These are phyloP conservation scores for Gossypium thurberi DNA, from an alignment of 345 rosid genomes.

Conservation along the genomic window DNA sequence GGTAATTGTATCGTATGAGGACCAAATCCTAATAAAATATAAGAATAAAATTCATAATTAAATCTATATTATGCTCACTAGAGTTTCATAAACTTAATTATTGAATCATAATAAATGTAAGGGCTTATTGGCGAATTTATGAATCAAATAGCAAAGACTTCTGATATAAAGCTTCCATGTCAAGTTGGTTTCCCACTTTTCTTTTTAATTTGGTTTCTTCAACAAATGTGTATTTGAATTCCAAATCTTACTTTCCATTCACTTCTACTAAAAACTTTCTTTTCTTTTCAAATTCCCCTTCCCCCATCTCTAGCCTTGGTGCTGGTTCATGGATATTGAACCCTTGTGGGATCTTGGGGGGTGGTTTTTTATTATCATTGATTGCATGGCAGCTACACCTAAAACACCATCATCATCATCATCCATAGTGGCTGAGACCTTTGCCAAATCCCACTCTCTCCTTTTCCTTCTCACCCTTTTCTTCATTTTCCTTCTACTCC, in stretches of 20 bases:
- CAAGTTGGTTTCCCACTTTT: constrained; percentile 20
- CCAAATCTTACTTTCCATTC: constrained; percentile 42
- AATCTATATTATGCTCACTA: too few relatives aligned
- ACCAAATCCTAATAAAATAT: too few relatives aligned
- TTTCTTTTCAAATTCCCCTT: constrained; percentile 1
- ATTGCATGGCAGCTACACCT: constrained; percentile 77
- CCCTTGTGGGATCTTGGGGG: constrained; percentile 96
- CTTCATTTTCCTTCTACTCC: constrained; percentile 35
- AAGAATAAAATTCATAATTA: too few relatives aligned
- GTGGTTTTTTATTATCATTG: constrained; percentile 52
- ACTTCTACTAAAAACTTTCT: constrained; percentile 39
- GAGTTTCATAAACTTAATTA: too few relatives aligned
- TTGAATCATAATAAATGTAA: not conserved
- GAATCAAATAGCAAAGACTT: constrained; percentile 17
- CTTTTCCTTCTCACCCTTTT: constrained; percentile 34
- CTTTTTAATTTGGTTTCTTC: constrained; percentile 21
- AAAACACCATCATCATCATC: constrained; percentile 16
- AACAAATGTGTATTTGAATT: constrained; percentile 47
- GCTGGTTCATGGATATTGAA: constrained; percentile 99
- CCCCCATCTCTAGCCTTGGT: constrained; percentile 25
- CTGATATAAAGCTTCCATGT: constrained; percentile 25
- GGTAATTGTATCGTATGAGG: too few relatives aligned
- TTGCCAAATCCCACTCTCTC: constrained; percentile 32
- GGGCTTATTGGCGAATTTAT: constrained; percentile 37
- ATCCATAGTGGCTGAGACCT: constrained; percentile 21